A percentile compares a stretch with the other conserved stretches of the same genome.
Evolutionary conservation across 768 basidiomycete genomes (phyloP).

Genomic region (Dentipellis fragilis): DNA sequence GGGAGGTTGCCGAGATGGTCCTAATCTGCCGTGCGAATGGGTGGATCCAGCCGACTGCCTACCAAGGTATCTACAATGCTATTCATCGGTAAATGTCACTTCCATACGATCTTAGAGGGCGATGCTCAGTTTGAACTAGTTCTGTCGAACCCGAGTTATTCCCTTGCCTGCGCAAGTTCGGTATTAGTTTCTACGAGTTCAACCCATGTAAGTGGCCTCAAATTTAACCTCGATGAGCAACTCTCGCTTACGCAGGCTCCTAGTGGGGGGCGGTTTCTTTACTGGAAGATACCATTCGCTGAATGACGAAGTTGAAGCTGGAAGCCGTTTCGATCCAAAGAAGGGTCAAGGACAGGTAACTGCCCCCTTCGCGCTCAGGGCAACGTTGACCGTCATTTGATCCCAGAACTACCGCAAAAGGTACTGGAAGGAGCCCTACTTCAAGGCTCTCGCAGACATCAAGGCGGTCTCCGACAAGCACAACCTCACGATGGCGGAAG

Average conservation of each 20-base stretch:
- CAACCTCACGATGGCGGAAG: slow-evolving; percentile 29
- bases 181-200: slow-evolving; percentile 30
- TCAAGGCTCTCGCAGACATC: slow-evolving; percentile 36
- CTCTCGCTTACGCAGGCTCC: neutral
- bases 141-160: slow-evolving; percentile 30
- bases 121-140: slow-evolving; percentile 10
- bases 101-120: neutral
- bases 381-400: slow-evolving; percentile 34
- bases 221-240: neutral
- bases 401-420: slow-evolving; percentile 23
- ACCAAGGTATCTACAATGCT: slow-evolving; percentile 38
- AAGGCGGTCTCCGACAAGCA: slow-evolving; percentile 29
- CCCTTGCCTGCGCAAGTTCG: slow-evolving; percentile 32
- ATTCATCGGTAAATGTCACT: slow-evolving; percentile 17
- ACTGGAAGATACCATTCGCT: slow-evolving; percentile 28
- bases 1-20: slow-evolving; percentile 37
- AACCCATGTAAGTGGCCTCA: slow-evolving; percentile 26
- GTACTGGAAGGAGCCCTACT: slow-evolving; percentile 49
- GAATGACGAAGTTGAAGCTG: slow-evolving; percentile 33
- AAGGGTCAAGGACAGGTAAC: slow-evolving; percentile 37
- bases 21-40: slow-evolving; percentile 23
- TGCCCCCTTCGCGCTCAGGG: neutral
- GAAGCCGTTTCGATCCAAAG: slow-evolving; percentile 45
- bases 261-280: slow-evolving; percentile 28
- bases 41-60: slow-evolving; percentile 38